phyloP scores from a whole-genome alignment of 106 monocot genomes.

The Ottelia alismoides region DNA sequence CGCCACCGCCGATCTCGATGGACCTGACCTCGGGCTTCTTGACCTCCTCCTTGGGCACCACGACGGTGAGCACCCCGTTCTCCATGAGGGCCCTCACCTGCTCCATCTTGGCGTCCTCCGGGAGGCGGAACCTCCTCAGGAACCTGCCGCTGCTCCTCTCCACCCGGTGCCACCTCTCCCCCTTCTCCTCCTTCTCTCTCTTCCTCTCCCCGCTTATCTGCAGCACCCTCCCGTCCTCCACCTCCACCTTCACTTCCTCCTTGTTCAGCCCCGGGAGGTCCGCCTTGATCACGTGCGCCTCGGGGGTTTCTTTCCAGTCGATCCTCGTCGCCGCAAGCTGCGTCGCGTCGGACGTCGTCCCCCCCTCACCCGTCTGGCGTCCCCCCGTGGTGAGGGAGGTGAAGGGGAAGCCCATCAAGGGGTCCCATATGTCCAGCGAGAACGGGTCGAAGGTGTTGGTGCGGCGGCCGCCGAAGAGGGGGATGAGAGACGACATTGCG shows the following conservation, averaged over 20 bases:
- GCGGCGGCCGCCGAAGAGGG: conserved; percentile 2
- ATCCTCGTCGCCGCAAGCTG: conserved; percentile 1
- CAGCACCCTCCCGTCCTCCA: no score
- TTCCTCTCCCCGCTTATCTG: no score
- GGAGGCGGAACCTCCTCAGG: conserved; percentile 7
- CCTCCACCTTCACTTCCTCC: no score
- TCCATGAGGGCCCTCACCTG: no score
- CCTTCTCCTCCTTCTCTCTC: no score
- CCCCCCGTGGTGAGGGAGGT: no score
- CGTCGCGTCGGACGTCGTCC: background rate
- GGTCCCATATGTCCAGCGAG: conserved; percentile 7
- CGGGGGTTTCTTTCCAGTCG: conserved; percentile 12
- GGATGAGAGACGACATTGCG: conserved; percentile 12
- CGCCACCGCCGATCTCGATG: conserved; percentile 9
- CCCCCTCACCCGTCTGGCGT: background rate
- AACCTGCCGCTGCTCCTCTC: no score
- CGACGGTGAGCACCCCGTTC: conserved; percentile 10
- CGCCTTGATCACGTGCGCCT: conserved; percentile 6
- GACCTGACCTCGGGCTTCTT: conserved; percentile 10
- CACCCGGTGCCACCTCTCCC: no score
- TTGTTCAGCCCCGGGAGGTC: no score
- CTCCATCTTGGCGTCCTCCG: conserved; percentile 9
- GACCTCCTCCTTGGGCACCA: conserved; percentile 9
- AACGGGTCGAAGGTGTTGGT: no score
- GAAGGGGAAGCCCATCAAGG: background rate